Conservation (phyloP, 345 rosid species). For the Streptanthus diversifolius region DNA sequence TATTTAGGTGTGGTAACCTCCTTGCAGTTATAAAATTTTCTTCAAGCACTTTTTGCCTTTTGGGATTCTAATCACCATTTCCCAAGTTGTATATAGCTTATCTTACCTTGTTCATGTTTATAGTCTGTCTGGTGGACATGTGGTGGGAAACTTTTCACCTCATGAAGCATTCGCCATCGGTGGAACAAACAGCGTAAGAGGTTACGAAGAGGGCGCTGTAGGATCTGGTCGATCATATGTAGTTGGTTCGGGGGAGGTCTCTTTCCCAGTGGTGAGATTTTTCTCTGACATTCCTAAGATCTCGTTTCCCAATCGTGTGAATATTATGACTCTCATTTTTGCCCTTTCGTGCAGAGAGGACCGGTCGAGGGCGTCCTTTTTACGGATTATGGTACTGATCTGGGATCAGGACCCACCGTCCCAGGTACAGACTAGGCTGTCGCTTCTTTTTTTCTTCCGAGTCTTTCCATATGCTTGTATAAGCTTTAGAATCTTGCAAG, state of each 20-base stretch:
- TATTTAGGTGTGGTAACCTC: conserved; percentile 50
- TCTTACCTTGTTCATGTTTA: conserved; percentile 18
- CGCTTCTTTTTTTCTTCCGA: neutral
- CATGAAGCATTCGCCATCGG: conserved; percentile 95
- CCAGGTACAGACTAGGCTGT: conserved; percentile 51
- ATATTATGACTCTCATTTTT: conserved; percentile 1
- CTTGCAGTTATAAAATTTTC: neutral
- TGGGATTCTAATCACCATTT: neutral
- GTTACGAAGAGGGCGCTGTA: conserved; percentile 96
- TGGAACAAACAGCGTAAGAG: conserved; percentile 94
- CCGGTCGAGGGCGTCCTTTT: conserved; percentile 84
- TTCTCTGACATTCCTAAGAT: conserved; percentile 12
- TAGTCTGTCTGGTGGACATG: conserved; percentile 87
- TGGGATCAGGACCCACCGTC: conserved; percentile 74
- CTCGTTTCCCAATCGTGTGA: conserved; percentile 43
- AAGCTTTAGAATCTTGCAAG: neutral
- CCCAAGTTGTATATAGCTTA: neutral
- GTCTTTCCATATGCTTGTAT: neutral
- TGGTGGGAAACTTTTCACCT: conserved; percentile 83
- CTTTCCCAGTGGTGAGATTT: conserved; percentile 74
- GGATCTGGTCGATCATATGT: conserved; percentile 91
- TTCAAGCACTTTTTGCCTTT: neutral
- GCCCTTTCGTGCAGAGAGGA: conserved; percentile 54
- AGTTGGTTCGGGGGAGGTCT: conserved; percentile 82
- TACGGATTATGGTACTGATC: conserved; percentile 85